Percentiles rank a stretch among this genome's conserved stretches.
Evolutionary conservation across 768 basidiomycete genomes (phyloP).

Genomic region (Tulasnella sp.): DNA sequence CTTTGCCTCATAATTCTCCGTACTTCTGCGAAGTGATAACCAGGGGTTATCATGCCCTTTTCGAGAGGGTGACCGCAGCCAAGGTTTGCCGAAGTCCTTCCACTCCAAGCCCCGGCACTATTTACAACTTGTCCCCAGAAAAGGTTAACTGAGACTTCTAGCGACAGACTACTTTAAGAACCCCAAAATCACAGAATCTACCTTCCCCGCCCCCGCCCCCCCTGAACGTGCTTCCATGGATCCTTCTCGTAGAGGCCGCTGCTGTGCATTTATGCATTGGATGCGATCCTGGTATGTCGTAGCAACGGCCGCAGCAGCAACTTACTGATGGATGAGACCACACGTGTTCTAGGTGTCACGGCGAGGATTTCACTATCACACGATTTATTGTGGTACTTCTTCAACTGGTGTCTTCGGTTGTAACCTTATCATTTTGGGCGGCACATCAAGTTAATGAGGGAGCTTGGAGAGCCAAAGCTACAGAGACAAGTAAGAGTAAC

Average conservation of each 20-base stretch:
- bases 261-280: not conserved
- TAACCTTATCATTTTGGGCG: not conserved
- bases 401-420: not conserved
- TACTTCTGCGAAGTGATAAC: too few relatives aligned
- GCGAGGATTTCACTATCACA: slow-evolving; percentile 1
- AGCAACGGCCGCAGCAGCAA: not conserved
- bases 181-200: not conserved
- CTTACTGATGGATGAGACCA: not conserved
- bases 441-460: slow-evolving; percentile 4
- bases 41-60: too few relatives aligned
- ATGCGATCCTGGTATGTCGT: not conserved
- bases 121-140: not conserved
- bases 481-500: not conserved
- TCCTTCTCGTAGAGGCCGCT: not conserved
- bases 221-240: not conserved
- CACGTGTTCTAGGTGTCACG: not conserved
- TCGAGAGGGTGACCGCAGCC: not conserved
- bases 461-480: not conserved
- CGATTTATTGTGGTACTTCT: not conserved
- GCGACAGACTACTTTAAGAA: not conserved
- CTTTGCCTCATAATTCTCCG: too few relatives aligned
- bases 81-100: not conserved
- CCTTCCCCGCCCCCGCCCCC: not conserved
- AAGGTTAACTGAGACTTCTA: not conserved
- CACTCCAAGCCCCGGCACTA: not conserved